Evolutionary conservation across 2,329 filamentous ascomycete species (phyloP).

Genomic region (Ophiocordyceps camponoti-rufipedis): DNA sequence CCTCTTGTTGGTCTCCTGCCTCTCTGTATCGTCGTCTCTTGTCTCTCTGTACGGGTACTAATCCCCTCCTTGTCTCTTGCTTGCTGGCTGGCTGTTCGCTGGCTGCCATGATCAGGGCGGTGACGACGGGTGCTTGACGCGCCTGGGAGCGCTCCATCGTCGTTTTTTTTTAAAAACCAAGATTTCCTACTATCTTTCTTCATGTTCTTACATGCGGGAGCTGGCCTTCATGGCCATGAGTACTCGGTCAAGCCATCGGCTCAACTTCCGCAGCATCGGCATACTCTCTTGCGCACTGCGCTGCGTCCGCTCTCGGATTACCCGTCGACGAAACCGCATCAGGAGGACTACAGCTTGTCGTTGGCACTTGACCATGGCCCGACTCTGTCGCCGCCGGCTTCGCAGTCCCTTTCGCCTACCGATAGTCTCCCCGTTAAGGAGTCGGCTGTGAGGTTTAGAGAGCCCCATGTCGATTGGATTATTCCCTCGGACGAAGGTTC

Average conservation of each 20-base stretch:
- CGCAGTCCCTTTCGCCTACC: conserved; percentile 18
- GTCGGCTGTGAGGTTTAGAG: conserved; percentile 27
- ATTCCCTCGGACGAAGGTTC: conserved; percentile 24
- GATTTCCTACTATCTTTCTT: too few relatives aligned
- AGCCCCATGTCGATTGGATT: conserved; percentile 13
- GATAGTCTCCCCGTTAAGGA: conserved; percentile 18
- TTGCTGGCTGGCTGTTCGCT: too few relatives aligned
- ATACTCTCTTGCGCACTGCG: conserved; percentile 24
- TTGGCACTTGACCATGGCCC: neutral
- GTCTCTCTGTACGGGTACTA: too few relatives aligned
- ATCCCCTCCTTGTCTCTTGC: too few relatives aligned
- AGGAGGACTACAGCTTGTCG: neutral
- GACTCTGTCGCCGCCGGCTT: conserved; percentile 4
- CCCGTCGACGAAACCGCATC: neutral
- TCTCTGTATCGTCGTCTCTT: too few relatives aligned
- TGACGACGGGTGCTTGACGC: too few relatives aligned
- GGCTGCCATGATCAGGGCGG: too few relatives aligned
- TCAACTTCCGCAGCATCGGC: conserved; percentile 11
- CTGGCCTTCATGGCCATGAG: conserved; percentile 41
- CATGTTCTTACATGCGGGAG: conserved; percentile 42
- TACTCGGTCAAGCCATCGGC: conserved; percentile 24
- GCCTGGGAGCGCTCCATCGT: too few relatives aligned
- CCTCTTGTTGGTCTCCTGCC: too few relatives aligned
- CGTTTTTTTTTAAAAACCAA: too few relatives aligned
- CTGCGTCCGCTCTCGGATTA: conserved; percentile 16